Evolutionary conservation across 192 early-diverging fungal species (phyloP), one percentile per base, ranked within the genome.

Genomic region (Entomortierella beljakovae): DNA sequence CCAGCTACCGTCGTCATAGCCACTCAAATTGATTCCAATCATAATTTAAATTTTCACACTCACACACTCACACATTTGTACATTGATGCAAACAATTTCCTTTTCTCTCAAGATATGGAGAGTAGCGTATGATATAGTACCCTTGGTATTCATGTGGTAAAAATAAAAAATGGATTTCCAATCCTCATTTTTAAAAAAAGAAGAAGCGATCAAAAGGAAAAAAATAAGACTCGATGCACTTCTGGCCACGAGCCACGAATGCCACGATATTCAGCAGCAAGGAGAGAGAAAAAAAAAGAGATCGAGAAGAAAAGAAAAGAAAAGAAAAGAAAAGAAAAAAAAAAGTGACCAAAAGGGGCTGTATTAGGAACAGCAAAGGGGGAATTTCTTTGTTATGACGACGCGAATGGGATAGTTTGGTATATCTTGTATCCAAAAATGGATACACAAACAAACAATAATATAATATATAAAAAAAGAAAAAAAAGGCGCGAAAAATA

Each of bases 261-360:
- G n/a, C 20, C 6, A 52, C 8, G 25, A 7, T 6, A 52, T 22
- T 7, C n/a, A 7, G 6, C n/a, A n/a, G 11, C 50, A 52, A 8
- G 25, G 20, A 15, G 20, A 6, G n/a, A 52, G 10, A 18, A 43
- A 43, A 43, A 43, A 52, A 52, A n/a, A 52, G n/a, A n/a, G 50
- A 22, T 22, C 7, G 7, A 52, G 50, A 52, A n/a, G 25, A 15
- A 15, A 7, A 52, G n/a, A 52, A 52, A 52, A 52, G n/a, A 7
- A 52, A 52, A n/a, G n/a, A 52, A 52, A 52, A 52, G n/a, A 52
- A 52, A 52, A 52, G n/a, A 52, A 52, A 22, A 52, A 23, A 22
- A 43, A 43, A 43, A 43, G 42, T 11, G 10, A 18, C 8, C 42
- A n/a, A n/a, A n/a, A n/a, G n/a, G n/a, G n/a, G n/a, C n/a, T n/a